Base-by-base conservation (phyloP, 1,284 basidiomycete genomes). In the Singerocomus inundabilis region DNA sequence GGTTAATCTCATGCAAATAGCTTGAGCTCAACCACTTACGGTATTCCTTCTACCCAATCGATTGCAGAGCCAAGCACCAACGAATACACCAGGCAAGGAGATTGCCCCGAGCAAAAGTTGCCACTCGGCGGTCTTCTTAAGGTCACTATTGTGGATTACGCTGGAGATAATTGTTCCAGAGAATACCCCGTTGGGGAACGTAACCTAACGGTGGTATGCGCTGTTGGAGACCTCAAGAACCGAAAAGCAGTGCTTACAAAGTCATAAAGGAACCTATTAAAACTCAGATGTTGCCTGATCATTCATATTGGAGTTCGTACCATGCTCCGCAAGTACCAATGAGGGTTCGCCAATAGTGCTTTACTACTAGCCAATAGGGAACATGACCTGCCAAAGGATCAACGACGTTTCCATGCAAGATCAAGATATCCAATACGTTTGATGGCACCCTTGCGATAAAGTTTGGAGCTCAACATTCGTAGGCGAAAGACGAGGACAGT, bases 271-370 rank as follows among this genome's bases (percentile, higher is more conserved):
- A 88, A 88, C 85, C 81, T 83, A 47, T 33, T 29, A 6, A 18
- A 44, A 34, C 45, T 60, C 35, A 60, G 48, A 49, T 31, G 41
- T 41, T 25, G 41, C 33, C 21, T 5, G 6, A 26, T 44, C 31
- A 42, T 25, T 25, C 9, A 25, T 13, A 44, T 24, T 30, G 1
- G 45, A 28, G 36, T 43, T 30, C 74, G 36, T 48, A 83, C 82
- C 87, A 88, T 39, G 85, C 81, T 28, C 84, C 85, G 52, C 79
- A 82, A 3, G 85, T 89, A 13, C 86, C 86, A 53, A 86, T 78
- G 29, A 89, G 65, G 3, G 79, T 44, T 55, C 70, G 79, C 88
- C 88, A 90, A 62, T 91, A 91, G 29, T 78, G 72, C 59, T 77
- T 81, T 39, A 87, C 2, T 9, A 82, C 80, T 16, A 91, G 72